These are phyloP conservation scores for Flagelloscypha sp. DNA, from an alignment of 768 basidiomycete genomes.

Conservation along the genomic window DNA sequence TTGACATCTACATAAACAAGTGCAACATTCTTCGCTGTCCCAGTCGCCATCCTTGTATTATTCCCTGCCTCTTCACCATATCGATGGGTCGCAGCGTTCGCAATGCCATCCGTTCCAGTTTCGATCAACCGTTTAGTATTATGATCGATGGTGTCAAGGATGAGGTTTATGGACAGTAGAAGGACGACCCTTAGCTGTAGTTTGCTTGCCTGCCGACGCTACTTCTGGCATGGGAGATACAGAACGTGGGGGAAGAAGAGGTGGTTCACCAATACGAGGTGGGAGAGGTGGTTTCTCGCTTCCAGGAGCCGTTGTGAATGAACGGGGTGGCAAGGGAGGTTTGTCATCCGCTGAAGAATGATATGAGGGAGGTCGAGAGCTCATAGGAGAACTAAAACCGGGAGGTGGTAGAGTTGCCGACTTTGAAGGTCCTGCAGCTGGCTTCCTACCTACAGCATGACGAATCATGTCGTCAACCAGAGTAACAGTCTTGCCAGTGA, in stretches of 20 bases:
- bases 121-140: slow-evolving; percentile 47
- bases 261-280: slow-evolving; percentile 17
- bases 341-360: slow-evolving; percentile 7
- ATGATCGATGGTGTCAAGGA: slow-evolving; percentile 56
- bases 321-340: slow-evolving; percentile 16
- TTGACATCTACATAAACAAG: slow-evolving; percentile 72
- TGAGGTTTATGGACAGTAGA: slow-evolving; percentile 58
- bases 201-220: slow-evolving; percentile 17
- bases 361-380: slow-evolving; percentile 1
- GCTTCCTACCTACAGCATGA: slow-evolving; percentile 41
- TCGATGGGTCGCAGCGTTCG: slow-evolving; percentile 46
- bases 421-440: slow-evolving; percentile 21
- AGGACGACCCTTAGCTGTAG: slow-evolving; percentile 41
- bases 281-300: slow-evolving; percentile 23
- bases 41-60: slow-evolving; percentile 49
- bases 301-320: background rate
- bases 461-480: slow-evolving; percentile 55
- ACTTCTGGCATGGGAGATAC: slow-evolving; percentile 5
- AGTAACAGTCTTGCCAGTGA: slow-evolving; percentile 53
- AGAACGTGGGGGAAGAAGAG: slow-evolving; percentile 4
- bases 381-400: background rate
- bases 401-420: background rate
- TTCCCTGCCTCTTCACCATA: slow-evolving; percentile 61
- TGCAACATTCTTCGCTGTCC: slow-evolving; percentile 61
- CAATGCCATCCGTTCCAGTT: slow-evolving; percentile 37